Conservation (phyloP, 1,139 yeast genomes). For the Yamadazyma diospyri region DNA sequence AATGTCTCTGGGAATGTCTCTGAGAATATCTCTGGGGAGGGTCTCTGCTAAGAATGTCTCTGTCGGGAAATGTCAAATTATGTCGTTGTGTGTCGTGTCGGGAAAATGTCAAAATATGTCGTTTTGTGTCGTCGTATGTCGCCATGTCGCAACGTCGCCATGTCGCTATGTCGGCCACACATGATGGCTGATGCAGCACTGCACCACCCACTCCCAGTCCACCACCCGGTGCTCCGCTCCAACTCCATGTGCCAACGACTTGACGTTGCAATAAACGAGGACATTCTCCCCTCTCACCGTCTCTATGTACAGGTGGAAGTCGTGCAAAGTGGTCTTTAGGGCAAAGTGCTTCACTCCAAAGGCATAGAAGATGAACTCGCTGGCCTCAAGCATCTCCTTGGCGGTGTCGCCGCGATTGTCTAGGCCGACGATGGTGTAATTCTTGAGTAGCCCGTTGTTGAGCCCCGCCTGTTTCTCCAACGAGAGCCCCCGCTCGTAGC, state of each 20-base stretch:
- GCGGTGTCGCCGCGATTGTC: conserved; percentile 19
- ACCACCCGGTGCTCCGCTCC: conserved; percentile 20
- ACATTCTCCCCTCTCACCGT: not conserved
- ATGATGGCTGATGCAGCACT: conserved; percentile 55
- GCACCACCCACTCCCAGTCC: conserved; percentile 76
- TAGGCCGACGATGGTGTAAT: conserved; percentile 29
- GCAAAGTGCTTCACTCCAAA: conserved; percentile 36
- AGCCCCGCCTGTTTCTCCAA: conserved; percentile 37
- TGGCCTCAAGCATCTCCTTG: conserved; percentile 22
- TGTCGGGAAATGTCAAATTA: no score
- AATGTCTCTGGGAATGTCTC: not conserved
- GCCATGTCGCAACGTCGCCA: no score
- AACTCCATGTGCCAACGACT: conserved; percentile 1
- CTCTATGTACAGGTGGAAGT: not conserved
- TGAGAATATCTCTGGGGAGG: no score
- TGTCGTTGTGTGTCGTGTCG: no score
- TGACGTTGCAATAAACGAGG: conserved; percentile 2
- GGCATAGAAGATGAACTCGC: conserved; percentile 44
- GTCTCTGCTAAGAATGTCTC: no score
- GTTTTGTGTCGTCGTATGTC: no score
- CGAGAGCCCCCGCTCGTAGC: conserved; percentile 19
- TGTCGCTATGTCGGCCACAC: no score
- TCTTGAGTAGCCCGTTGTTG: conserved; percentile 32
- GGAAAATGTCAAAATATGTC: no score
- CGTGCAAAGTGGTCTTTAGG: conserved; percentile 6